Percentiles rank a stretch among this genome's conserved stretches.
Conservation (phyloP, 2,329 filamentous ascomycete species). For the Aureobasidium mangrovei region DNA sequence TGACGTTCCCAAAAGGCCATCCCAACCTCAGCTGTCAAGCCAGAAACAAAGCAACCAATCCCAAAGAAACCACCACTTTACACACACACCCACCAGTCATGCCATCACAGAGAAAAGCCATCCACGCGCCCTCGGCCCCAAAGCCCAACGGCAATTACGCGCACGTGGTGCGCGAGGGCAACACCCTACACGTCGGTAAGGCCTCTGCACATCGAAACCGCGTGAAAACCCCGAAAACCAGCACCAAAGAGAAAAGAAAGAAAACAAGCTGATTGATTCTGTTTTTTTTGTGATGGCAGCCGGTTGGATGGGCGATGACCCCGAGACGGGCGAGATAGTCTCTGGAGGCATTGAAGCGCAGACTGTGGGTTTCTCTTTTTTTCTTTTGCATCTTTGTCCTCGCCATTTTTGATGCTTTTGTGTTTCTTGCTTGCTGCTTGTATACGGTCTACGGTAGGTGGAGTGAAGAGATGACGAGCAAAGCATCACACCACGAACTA, state of each 20-base stretch:
- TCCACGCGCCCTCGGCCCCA: conserved; percentile 15
- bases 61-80: not conserved
- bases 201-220: not conserved
- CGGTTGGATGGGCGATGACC: conserved; percentile 22
- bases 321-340: conserved; percentile 17
- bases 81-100: not conserved
- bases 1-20: not conserved
- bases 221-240: not conserved
- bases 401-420: not conserved
- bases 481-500: not conserved
- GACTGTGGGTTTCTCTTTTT: conserved; percentile 24
- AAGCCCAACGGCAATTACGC: conserved; percentile 20
- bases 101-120: conserved; percentile 11
- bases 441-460: no score
- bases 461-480: not conserved
- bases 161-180: conserved; percentile 16
- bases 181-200: conserved; percentile 16
- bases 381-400: not conserved
- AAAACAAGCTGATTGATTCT: no score
- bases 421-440: no score
- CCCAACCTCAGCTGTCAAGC: not conserved
- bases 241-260: not conserved
- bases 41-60: not conserved
- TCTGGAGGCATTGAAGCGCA: conserved; percentile 18
- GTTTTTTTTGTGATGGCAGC: not conserved